A percentile compares a stretch with the other conserved stretches of the same genome.
These are phyloP conservation scores for Eruca vesicaria DNA, from an alignment of 441 rosid species.

Conservation along the genomic window DNA sequence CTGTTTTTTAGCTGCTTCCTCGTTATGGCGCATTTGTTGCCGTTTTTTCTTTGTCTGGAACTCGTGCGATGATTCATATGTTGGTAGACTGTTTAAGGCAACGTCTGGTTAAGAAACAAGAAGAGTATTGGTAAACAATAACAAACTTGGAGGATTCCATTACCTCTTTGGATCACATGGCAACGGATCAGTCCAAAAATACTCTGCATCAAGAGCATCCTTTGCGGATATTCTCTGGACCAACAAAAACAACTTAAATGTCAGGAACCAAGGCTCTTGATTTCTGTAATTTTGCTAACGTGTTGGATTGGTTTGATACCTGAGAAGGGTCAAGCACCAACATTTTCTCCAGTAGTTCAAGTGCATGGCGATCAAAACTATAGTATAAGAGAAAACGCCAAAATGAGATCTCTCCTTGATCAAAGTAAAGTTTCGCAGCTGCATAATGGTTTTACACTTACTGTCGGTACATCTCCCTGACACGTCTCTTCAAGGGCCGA, in stretches of 20 bases:
- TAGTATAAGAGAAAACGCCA: slow-evolving; percentile 2
- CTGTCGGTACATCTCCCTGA: slow-evolving; percentile 84
- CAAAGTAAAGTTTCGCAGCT: background rate
- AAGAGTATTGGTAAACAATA: background rate
- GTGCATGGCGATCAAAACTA: slow-evolving; percentile 91
- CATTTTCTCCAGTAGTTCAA: slow-evolving; percentile 86
- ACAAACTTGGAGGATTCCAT: background rate
- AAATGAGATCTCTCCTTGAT: slow-evolving; percentile 9
- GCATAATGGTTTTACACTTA: slow-evolving; percentile 40
- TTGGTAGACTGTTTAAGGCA: slow-evolving; percentile 64
- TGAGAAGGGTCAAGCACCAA: too few species aligned
- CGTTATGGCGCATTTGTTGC: slow-evolving; percentile 85
- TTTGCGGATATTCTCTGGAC: slow-evolving; percentile 65
- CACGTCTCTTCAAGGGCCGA: slow-evolving; percentile 79
- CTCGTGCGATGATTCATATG: slow-evolving; percentile 95
- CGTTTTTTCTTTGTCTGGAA: slow-evolving; percentile 97
- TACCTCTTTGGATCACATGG: slow-evolving; percentile 40
- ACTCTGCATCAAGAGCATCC: too few species aligned
- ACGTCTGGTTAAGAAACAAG: too few species aligned
- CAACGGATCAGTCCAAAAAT: too few species aligned
- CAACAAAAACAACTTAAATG: background rate
- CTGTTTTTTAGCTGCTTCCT: slow-evolving; percentile 89
- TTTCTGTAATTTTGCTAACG: background rate
- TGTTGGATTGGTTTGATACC: too few species aligned
- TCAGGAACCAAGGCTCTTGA: too few species aligned